Percentiles rank a stretch among this genome's conserved stretches.
These are phyloP conservation scores for Cladosporium sp. DNA, from an alignment of 2,329 filamentous ascomycete genomes.

Conservation along the genomic window DNA sequence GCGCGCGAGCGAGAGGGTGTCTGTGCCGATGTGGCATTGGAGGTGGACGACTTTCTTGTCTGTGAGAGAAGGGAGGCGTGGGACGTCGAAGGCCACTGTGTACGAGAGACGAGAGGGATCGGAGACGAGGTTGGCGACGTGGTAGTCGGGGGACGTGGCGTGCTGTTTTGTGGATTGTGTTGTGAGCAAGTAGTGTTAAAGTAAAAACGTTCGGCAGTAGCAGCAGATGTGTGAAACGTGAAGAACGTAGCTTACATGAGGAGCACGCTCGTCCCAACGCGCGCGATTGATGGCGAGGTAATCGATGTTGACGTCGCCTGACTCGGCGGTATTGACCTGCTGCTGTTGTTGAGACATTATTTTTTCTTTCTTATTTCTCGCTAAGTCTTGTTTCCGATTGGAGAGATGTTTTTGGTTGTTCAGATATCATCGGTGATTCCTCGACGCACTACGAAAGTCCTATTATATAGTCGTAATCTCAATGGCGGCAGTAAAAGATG, in stretches of 20 bases:
- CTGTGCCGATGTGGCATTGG: constrained; percentile 31
- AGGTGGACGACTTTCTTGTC: constrained; percentile 26
- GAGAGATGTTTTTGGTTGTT: no score
- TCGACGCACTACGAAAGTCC: no score
- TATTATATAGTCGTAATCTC: no score
- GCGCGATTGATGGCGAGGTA: constrained; percentile 27
- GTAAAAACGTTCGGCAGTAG: not conserved
- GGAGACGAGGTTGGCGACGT: constrained; percentile 15
- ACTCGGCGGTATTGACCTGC: not conserved
- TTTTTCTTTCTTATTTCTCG: not conserved
- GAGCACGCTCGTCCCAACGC: constrained; percentile 30
- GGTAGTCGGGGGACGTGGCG: constrained; percentile 25
- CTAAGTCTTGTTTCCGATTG: not conserved
- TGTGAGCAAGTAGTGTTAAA: not conserved
- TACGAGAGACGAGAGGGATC: constrained; percentile 25
- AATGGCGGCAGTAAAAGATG: no score
- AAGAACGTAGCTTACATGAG: constrained; percentile 17
- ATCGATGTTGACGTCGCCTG: not conserved
- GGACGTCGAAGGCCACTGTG: constrained; percentile 27
- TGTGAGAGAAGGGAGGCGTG: constrained; percentile 23
- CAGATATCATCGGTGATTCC: no score
- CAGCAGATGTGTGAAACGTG: no score
- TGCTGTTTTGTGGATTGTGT: constrained; percentile 21
- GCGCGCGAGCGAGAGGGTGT: constrained; percentile 30
- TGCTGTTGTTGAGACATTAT: not conserved